Percentiles rank a stretch among this genome's conserved stretches.
phyloP scores from a whole-genome alignment of 2,329 filamentous ascomycete species.

The Fusarium keratoplasticum region DNA sequence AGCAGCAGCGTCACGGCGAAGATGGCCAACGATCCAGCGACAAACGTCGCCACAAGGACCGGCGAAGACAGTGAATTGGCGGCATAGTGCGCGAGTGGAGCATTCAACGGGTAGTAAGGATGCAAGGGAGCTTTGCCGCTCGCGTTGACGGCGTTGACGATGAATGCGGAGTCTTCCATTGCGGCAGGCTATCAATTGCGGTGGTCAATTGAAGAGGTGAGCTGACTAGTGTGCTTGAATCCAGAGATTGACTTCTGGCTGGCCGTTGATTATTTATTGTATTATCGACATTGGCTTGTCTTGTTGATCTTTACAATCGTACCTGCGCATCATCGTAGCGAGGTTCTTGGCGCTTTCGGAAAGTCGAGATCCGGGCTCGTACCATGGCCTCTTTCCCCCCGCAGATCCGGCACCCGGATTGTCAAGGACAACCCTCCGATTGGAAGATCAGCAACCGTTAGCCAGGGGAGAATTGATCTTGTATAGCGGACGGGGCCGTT shows the following conservation, averaged over 20 bases:
- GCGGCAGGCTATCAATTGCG: not conserved
- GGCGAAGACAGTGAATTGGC: slow-evolving; percentile 73
- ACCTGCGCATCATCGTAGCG: not conserved
- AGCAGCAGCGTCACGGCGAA: slow-evolving; percentile 67
- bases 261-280: not conserved
- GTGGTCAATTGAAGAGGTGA: not conserved
- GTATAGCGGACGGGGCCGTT: not conserved
- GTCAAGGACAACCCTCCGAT: slow-evolving; percentile 1
- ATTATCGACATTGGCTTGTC: not conserved
- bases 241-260: not conserved
- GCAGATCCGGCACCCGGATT: not conserved
- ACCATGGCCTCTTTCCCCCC: slow-evolving; percentile 12
- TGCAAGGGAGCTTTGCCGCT: slow-evolving; percentile 54
- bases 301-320: not conserved
- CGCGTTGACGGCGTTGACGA: slow-evolving; percentile 8
- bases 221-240: not conserved
- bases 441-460: not conserved
- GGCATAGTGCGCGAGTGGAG: slow-evolving; percentile 71
- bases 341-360: slow-evolving; percentile 28
- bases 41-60: slow-evolving; percentile 70
- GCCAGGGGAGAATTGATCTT: not conserved
- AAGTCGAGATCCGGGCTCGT: slow-evolving; percentile 37
- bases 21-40: slow-evolving; percentile 65
- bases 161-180: slow-evolving; percentile 28
- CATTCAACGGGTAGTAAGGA: slow-evolving; percentile 78